phyloP scores from a whole-genome alignment of 805 yeast species.

The Kregervanrija delftensis region DNA sequence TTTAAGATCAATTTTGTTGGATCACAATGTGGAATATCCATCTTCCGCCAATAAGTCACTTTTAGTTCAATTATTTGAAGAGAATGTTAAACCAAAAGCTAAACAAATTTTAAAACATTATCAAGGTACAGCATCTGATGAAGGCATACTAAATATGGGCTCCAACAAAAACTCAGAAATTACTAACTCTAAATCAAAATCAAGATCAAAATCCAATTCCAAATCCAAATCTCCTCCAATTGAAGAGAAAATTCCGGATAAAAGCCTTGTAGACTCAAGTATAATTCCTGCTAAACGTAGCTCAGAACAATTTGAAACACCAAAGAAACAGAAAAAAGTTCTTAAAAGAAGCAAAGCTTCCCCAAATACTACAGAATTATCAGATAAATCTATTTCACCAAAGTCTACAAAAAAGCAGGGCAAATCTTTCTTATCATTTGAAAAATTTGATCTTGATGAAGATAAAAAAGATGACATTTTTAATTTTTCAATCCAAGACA shows the following conservation, averaged over 20 bases:
- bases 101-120: slow-evolving; percentile 31
- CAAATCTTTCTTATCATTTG: slow-evolving; percentile 15
- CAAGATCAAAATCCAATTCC: no score
- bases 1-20: slow-evolving; percentile 57
- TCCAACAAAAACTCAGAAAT: no score
- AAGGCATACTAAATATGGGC: slow-evolving; percentile 2
- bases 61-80: slow-evolving; percentile 53
- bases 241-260: no score
- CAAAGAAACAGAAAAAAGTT: not conserved
- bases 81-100: slow-evolving; percentile 44
- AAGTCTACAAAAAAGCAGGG: not conserved
- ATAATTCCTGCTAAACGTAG: slow-evolving; percentile 8
- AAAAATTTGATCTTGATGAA: slow-evolving; percentile 17
- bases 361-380: not conserved
- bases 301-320: not conserved
- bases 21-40: slow-evolving; percentile 55
- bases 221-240: no score
- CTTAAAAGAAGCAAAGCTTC: slow-evolving; percentile 1
- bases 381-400: not conserved
- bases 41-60: slow-evolving; percentile 63
- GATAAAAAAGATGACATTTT: slow-evolving; percentile 11
- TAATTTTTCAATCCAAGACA: slow-evolving; percentile 6
- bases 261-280: no score
- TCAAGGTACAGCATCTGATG: not conserved
- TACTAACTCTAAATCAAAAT: no score